These are phyloP conservation scores for Aspergillus hortae DNA, from an alignment of 2,329 filamentous ascomycete species.

Conservation along the genomic window DNA sequence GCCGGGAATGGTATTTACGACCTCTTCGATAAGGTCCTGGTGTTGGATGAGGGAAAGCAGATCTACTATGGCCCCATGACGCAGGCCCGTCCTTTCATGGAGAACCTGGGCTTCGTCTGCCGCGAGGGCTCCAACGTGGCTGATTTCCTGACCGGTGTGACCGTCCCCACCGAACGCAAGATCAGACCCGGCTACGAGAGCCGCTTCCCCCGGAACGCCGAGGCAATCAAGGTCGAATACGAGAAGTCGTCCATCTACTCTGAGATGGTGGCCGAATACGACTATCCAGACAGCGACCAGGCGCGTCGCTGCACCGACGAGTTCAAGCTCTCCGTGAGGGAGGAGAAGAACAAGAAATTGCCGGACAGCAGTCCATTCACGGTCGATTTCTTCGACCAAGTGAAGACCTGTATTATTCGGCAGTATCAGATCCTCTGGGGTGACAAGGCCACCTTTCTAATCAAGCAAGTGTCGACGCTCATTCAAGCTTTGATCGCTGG, in stretches of 20 bases:
- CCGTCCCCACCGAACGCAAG: conserved; percentile 51
- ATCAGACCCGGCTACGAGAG: conserved; percentile 43
- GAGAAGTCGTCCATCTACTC: conserved; percentile 50
- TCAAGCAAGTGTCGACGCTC: conserved; percentile 59
- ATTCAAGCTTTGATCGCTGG: conserved; percentile 61
- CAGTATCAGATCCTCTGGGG: conserved; percentile 66
- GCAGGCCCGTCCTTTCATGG: conserved; percentile 62
- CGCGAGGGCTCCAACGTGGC: conserved; percentile 59
- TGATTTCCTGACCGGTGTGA: conserved; percentile 64
- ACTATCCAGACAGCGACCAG: conserved; percentile 51
- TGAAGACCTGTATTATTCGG: conserved; percentile 54
- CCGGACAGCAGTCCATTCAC: conserved; percentile 56
- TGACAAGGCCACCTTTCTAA: conserved; percentile 60
- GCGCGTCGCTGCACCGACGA: conserved; percentile 50
- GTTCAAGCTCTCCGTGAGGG: conserved; percentile 52
- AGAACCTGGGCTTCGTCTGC: conserved; percentile 61
- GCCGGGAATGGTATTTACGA: conserved; percentile 68
- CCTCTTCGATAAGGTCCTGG: conserved; percentile 66
- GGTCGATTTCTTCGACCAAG: conserved; percentile 52
- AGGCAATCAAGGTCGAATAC: conserved; percentile 48
- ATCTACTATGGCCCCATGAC: conserved; percentile 61
- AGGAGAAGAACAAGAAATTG: conserved; percentile 56
- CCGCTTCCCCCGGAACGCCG: conserved; percentile 43
- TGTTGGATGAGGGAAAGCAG: conserved; percentile 64
- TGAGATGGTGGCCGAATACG: conserved; percentile 54